phyloP scores from a whole-genome alignment of 345 rosid species.

The Eucalyptus camaldulensis region DNA sequence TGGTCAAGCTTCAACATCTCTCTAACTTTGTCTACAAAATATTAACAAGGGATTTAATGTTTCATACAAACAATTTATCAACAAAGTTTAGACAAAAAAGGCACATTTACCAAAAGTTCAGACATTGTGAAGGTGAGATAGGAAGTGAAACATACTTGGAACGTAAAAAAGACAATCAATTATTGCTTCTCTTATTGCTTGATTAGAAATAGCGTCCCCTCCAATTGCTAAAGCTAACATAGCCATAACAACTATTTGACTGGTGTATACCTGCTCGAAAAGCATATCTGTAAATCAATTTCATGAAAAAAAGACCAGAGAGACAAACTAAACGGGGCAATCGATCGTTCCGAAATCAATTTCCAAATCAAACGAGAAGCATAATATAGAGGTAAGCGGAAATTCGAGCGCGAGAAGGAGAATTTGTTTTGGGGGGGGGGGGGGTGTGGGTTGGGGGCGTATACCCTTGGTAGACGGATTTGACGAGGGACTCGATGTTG shows the following conservation, averaged over 20 bases:
- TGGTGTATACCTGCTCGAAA: slow-evolving; percentile 64
- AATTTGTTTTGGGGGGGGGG: no score
- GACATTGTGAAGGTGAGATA: background rate
- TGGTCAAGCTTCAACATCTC: slow-evolving; percentile 84
- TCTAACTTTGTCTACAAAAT: slow-evolving; percentile 55
- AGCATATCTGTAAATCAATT: background rate
- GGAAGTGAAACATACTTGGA: slow-evolving; percentile 43
- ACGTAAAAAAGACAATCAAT: slow-evolving; percentile 82
- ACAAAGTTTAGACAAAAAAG: background rate
- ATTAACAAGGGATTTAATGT: background rate
- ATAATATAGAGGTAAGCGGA: no score
- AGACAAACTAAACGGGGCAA: no score
- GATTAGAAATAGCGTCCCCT: slow-evolving; percentile 70
- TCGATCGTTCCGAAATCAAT: no score
- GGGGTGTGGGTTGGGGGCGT: no score
- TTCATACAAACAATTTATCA: background rate
- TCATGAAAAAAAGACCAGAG: background rate
- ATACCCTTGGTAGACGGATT: no score
- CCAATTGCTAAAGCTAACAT: slow-evolving; percentile 93
- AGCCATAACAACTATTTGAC: slow-evolving; percentile 95
- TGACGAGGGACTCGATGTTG: no score
- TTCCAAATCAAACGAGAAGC: no score
- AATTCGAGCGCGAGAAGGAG: no score
- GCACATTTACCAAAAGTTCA: background rate
- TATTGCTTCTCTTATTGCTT: slow-evolving; percentile 67